These are phyloP conservation scores for Eucalyptus viminalis DNA, from an alignment of 345 rosid genomes.

Conservation along the genomic window DNA sequence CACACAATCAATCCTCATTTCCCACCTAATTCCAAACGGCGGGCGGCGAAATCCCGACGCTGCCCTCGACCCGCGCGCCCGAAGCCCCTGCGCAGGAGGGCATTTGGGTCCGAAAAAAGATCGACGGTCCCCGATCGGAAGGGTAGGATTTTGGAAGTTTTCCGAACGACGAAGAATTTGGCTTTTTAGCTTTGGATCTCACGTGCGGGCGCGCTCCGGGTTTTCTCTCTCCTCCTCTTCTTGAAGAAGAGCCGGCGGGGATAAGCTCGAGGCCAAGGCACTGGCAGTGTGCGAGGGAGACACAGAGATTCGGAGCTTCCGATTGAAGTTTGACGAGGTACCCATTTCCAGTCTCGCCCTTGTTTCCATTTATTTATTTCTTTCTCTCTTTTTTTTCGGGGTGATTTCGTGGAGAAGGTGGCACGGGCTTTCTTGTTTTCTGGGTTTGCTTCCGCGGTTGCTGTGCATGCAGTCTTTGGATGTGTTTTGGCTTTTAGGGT, in stretches of 20 bases:
- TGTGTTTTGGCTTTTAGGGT: neutral
- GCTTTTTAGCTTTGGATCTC: neutral
- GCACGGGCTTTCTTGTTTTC: neutral
- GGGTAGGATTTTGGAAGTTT: neutral
- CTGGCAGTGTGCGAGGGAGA: neutral
- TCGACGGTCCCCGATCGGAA: neutral
- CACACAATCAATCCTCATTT: neutral
- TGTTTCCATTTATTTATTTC: neutral
- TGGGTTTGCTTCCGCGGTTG: neutral
- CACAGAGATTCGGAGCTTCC: neutral
- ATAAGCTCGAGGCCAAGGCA: neutral
- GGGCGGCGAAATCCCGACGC: neutral
- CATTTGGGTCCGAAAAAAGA: neutral
- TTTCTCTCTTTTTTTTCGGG: neutral
- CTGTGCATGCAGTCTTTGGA: neutral
- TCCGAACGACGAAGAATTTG: neutral
- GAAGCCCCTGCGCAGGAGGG: neutral
- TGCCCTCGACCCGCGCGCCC: neutral
- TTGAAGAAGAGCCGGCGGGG: neutral
- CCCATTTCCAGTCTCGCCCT: neutral
- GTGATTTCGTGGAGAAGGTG: neutral
- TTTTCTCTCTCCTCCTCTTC: neutral
- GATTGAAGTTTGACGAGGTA: neutral
- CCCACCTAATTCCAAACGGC: neutral
- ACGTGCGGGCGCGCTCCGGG: neutral